Percentiles rank a stretch among this genome's conserved stretches.
Evolutionary conservation across 2,329 filamentous ascomycete genomes (phyloP).

Genomic region (Fusarium euwallaceae): DNA sequence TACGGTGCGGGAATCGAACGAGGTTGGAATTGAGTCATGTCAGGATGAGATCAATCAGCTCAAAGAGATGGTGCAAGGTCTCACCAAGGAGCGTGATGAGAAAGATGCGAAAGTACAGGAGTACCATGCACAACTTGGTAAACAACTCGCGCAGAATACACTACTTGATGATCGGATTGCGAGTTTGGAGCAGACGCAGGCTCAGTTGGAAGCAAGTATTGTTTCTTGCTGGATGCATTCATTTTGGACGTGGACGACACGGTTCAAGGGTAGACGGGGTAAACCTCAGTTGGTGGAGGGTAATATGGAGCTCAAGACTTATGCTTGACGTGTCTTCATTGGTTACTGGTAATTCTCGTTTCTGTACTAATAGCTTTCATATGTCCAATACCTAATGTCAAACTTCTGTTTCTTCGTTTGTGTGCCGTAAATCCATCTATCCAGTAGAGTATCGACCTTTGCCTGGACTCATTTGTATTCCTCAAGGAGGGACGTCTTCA

Average conservation of each 20-base stretch:
- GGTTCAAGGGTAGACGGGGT: not conserved
- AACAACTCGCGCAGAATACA: not conserved
- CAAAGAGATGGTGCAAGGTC: not conserved
- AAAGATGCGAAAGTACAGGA: not conserved
- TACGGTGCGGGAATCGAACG: not conserved
- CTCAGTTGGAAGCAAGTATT: not conserved
- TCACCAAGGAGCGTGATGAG: not conserved
- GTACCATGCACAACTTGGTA: not conserved
- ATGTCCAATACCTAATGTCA: not conserved
- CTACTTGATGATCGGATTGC: not conserved
- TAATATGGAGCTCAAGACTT: not conserved
- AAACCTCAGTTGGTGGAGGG: not conserved
- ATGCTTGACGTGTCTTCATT: not conserved
- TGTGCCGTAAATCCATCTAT: not conserved
- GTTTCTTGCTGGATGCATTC: conserved; percentile 6
- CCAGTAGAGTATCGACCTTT: not conserved
- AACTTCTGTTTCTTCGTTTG: not conserved
- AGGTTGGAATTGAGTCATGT: not conserved
- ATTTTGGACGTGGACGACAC: not conserved
- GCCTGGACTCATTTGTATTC: not conserved
- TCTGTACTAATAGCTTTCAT: not conserved
- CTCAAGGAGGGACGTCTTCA: not conserved
- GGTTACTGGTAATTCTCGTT: too few relatives aligned
- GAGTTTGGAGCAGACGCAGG: not conserved
- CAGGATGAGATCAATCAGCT: not conserved